phyloP scores from a whole-genome alignment of 2,329 filamentous ascomycete species.

The Calcarisporium arbuscula region DNA sequence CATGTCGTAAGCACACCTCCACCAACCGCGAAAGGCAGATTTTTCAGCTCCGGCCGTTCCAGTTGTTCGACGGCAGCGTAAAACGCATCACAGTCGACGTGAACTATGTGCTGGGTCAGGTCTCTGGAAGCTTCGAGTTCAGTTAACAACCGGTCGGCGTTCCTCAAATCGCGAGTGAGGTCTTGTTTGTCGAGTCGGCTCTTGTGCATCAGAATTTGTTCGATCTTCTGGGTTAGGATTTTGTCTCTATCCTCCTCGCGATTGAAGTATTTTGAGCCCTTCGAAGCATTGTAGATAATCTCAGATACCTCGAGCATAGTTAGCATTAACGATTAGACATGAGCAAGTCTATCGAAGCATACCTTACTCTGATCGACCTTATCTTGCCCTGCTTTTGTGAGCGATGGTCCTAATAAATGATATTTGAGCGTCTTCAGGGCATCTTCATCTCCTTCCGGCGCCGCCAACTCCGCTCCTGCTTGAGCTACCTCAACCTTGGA shows the following conservation, averaged over 20 bases:
- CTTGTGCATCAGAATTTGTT: constrained; percentile 70
- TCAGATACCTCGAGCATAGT: constrained; percentile 69
- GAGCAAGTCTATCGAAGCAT: constrained; percentile 8
- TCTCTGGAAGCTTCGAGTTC: constrained; percentile 76
- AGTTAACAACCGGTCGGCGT: constrained; percentile 73
- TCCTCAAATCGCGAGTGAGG: constrained; percentile 63
- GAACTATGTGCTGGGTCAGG: constrained; percentile 76
- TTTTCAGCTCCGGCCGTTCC: constrained; percentile 74
- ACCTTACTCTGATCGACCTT: constrained; percentile 86
- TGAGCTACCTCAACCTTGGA: constrained; percentile 5
- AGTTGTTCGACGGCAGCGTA: constrained; percentile 90
- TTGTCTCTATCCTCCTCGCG: constrained; percentile 82
- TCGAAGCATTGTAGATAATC: constrained; percentile 94
- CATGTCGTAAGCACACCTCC: constrained; percentile 58
- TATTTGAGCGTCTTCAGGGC: constrained; percentile 66
- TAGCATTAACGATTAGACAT: not conserved
- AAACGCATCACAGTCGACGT: constrained; percentile 96
- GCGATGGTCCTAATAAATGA: constrained; percentile 78
- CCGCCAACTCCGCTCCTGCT: constrained; percentile 10
- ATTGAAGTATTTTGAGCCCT: constrained; percentile 93
- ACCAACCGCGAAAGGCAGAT: constrained; percentile 88
- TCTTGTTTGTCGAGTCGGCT: constrained; percentile 68
- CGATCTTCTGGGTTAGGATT: constrained; percentile 78
- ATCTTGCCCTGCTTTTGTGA: constrained; percentile 92
- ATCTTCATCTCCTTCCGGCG: too few species aligned